These are phyloP conservation scores for Plasmopara muralis DNA, from an alignment of 352 stramenopile species.

Conservation along the genomic window DNA sequence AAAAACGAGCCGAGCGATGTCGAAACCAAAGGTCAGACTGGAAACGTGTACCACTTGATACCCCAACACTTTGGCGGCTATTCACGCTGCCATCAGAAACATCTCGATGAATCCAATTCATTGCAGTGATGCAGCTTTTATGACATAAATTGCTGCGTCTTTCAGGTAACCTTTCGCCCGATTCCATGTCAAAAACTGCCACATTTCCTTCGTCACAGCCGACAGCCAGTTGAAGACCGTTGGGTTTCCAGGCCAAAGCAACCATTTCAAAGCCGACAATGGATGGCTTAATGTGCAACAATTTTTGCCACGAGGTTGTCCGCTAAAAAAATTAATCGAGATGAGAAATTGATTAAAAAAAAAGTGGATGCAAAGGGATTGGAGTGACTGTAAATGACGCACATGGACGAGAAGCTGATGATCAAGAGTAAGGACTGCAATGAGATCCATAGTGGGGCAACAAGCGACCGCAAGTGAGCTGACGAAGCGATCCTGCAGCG, in stretches of 20 bases:
- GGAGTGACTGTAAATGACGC: constrained; percentile 12
- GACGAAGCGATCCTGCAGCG: constrained; percentile 71
- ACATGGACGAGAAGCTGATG: constrained; percentile 69
- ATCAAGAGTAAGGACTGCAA: constrained; percentile 63
- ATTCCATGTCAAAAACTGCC: constrained; percentile 62
- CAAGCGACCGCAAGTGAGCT: constrained; percentile 40
- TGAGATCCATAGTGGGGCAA: constrained; percentile 74
- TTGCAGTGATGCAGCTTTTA: constrained; percentile 36
- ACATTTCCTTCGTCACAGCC: constrained; percentile 64
- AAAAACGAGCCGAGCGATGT: constrained; percentile 28
- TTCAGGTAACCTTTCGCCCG: constrained; percentile 26
- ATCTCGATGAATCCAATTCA: constrained; percentile 36
- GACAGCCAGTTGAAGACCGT: constrained; percentile 58
- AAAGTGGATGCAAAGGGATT: not conserved
- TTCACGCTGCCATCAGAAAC: not conserved
- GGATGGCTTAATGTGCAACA: constrained; percentile 61
- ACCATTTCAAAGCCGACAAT: constrained; percentile 51
- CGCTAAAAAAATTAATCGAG: constrained; percentile 26
- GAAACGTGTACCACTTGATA: not conserved
- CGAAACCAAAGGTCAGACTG: constrained; percentile 25
- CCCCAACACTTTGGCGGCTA: constrained; percentile 2
- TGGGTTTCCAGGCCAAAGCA: constrained; percentile 53
- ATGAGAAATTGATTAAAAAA: not conserved
- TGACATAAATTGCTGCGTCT: constrained; percentile 35
- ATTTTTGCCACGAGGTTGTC: constrained; percentile 67